Percentiles rank a stretch among this genome's conserved stretches.
Conservation (phyloP, 2,329 filamentous ascomycete species). For the Fusarium nygamai region DNA sequence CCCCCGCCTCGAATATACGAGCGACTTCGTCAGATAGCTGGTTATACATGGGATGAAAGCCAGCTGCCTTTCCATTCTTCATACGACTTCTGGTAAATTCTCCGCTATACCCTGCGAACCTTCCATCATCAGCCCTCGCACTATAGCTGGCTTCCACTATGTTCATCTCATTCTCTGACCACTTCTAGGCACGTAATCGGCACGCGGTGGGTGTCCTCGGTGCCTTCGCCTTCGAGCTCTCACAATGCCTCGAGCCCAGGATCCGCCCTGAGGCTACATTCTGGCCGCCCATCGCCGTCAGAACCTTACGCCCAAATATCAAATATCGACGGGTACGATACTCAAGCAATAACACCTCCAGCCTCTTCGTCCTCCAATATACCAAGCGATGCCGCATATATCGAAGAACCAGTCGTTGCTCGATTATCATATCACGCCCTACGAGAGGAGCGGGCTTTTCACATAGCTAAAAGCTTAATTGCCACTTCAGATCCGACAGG, state of each 20-base stretch:
- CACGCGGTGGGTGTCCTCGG: slow-evolving; percentile 65
- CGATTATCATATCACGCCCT: slow-evolving; percentile 84
- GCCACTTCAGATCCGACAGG: slow-evolving; percentile 76
- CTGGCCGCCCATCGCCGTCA: slow-evolving; percentile 55
- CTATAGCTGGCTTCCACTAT: background rate
- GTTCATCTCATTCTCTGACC: slow-evolving; percentile 17
- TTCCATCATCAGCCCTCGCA: background rate
- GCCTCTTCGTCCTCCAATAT: slow-evolving; percentile 47
- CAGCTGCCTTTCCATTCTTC: slow-evolving; percentile 68
- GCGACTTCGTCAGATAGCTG: slow-evolving; percentile 75
- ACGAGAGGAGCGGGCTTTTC: slow-evolving; percentile 86
- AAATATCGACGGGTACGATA: slow-evolving; percentile 51
- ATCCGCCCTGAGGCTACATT: slow-evolving; percentile 53
- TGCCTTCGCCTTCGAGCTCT: slow-evolving; percentile 58
- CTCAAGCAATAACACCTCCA: slow-evolving; percentile 48
- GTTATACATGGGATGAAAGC: slow-evolving; percentile 80
- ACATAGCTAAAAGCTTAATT: slow-evolving; percentile 79
- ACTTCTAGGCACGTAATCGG: slow-evolving; percentile 71
- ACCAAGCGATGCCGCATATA: slow-evolving; percentile 59
- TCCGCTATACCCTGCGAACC: background rate
- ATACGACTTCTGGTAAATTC: slow-evolving; percentile 84
- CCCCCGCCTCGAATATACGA: slow-evolving; percentile 77
- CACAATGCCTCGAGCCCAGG: slow-evolving; percentile 57
- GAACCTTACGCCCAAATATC: slow-evolving; percentile 52
- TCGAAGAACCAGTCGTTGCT: slow-evolving; percentile 77